These are phyloP conservation scores for Calonectria ilicicola DNA, from an alignment of 2,329 filamentous ascomycete genomes.

Conservation along the genomic window DNA sequence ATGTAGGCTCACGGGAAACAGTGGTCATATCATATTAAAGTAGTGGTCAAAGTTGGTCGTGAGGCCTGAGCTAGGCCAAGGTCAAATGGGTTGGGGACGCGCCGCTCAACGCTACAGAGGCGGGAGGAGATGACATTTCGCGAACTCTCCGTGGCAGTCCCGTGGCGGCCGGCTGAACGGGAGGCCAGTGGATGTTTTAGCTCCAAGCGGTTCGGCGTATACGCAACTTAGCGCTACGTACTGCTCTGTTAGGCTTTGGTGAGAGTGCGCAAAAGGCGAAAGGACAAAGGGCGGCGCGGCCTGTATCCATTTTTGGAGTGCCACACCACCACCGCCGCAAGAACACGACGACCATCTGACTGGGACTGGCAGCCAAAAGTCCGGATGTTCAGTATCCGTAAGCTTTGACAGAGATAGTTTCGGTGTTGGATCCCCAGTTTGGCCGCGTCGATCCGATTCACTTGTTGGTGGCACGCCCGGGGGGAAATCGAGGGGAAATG, in stretches of 20 bases:
- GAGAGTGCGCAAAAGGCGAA: background rate
- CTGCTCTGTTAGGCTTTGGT: background rate
- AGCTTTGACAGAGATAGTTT: background rate
- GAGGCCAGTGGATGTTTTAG: background rate
- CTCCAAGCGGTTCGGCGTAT: background rate
- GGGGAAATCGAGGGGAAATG: background rate
- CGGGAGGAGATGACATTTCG: conserved; percentile 13
- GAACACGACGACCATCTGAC: background rate
- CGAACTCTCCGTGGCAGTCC: background rate
- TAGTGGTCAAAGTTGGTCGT: background rate
- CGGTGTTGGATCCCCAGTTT: background rate
- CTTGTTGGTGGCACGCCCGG: background rate
- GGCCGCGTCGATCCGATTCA: too few relatives aligned
- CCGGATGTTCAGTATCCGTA: background rate
- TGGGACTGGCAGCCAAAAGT: background rate
- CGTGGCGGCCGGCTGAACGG: background rate
- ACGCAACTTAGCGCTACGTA: background rate
- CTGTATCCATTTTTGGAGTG: background rate
- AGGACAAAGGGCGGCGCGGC: background rate
- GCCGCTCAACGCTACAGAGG: conserved; percentile 13
- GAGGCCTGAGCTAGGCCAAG: conserved; percentile 13
- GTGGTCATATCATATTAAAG: background rate
- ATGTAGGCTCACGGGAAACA: background rate
- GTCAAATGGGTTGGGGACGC: background rate
- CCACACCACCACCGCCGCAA: background rate